Evolutionary conservation across 495 filamentous ascomycete genomes (phyloP).

Genomic region (Penicillium fimorum): DNA sequence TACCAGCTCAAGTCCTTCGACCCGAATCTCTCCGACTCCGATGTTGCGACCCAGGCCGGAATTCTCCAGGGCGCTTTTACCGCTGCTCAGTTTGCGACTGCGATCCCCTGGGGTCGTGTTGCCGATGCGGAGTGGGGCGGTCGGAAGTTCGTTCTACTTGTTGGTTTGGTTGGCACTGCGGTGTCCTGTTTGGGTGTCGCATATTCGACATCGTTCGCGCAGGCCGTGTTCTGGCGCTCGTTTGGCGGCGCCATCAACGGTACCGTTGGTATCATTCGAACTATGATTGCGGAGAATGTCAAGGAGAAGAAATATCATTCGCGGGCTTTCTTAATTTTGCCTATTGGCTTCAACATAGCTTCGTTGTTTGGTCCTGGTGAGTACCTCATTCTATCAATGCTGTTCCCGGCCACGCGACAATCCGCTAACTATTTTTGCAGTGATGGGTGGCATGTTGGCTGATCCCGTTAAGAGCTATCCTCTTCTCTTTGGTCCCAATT

Average conservation of each 20-base stretch:
- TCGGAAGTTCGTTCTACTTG: constrained; percentile 72
- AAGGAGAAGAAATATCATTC: constrained; percentile 69
- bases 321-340: constrained; percentile 65
- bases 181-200: constrained; percentile 77
- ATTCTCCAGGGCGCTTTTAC: constrained; percentile 78
- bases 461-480: constrained; percentile 74
- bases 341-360: constrained; percentile 77
- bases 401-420: not conserved
- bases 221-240: constrained; percentile 70
- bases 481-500: constrained; percentile 58
- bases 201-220: constrained; percentile 67
- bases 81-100: constrained; percentile 78
- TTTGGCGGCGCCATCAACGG: constrained; percentile 79
- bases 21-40: constrained; percentile 59
- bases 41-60: constrained; percentile 74
- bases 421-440: constrained; percentile 14
- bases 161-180: constrained; percentile 70
- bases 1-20: constrained; percentile 74
- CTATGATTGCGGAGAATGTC: constrained; percentile 79
- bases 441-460: constrained; percentile 70
- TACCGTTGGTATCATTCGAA: constrained; percentile 77
- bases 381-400: constrained; percentile 13
- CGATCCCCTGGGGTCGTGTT: constrained; percentile 78
- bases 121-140: constrained; percentile 70
- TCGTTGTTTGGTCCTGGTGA: constrained; percentile 69